These are phyloP conservation scores for Albizia julibrissin DNA, from an alignment of 306 rosid genomes.

Conservation along the genomic window DNA sequence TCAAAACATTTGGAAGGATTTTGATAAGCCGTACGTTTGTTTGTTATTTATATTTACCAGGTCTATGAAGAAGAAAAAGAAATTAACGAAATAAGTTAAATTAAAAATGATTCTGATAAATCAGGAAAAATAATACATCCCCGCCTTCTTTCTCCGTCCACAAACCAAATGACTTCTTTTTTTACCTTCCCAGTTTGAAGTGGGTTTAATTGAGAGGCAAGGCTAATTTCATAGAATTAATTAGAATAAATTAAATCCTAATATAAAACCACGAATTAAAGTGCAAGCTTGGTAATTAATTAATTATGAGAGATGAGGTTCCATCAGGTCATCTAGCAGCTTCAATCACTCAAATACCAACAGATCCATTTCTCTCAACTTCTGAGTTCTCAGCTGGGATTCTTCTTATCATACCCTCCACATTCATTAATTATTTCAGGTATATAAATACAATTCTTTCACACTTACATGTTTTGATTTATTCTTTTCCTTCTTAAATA, in stretches of 20 bases:
- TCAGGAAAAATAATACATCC: background rate
- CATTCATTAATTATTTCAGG: slow-evolving; percentile 30
- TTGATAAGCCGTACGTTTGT: background rate
- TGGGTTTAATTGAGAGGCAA: background rate
- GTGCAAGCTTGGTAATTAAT: background rate
- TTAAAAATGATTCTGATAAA: background rate
- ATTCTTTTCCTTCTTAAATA: background rate
- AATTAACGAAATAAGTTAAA: background rate
- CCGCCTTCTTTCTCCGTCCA: background rate
- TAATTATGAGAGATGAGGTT: slow-evolving; percentile 19
- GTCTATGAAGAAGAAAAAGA: background rate
- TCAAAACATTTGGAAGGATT: background rate
- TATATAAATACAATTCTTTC: slow-evolving; percentile 4
- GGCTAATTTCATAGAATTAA: background rate
- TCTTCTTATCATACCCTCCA: background rate
- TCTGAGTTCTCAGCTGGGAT: background rate
- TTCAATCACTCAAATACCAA: slow-evolving; percentile 91
- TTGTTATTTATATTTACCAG: background rate
- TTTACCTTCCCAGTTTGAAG: background rate
- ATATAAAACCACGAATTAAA: background rate
- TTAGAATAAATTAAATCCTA: background rate
- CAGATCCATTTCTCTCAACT: slow-evolving; percentile 33
- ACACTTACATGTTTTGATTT: background rate
- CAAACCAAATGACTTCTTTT: background rate
- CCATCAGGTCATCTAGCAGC: slow-evolving; percentile 98